A percentile compares a stretch with the other conserved stretches of the same genome.
Conservation (phyloP, 2,329 filamentous ascomycete species). For the Scedosporium aurantiacum region DNA sequence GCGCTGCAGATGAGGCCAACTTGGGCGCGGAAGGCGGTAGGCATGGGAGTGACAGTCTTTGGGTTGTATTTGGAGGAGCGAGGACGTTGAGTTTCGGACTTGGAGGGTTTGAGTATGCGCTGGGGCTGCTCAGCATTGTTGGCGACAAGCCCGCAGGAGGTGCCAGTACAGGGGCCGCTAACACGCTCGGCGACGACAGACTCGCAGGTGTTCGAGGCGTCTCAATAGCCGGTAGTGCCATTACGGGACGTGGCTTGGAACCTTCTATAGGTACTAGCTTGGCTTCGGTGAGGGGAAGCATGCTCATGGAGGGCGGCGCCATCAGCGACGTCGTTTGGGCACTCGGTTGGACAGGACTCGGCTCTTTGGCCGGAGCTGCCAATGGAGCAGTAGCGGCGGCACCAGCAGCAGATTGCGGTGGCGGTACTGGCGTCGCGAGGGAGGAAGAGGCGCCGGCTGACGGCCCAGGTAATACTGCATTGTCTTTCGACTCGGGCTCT, state of each 20-base stretch:
- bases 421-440: not conserved
- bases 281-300: not conserved
- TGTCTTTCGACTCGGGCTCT: not conserved
- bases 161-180: slow-evolving; percentile 26
- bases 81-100: slow-evolving; percentile 31
- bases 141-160: slow-evolving; percentile 21
- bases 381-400: not conserved
- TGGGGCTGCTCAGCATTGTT: slow-evolving; percentile 10
- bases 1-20: not conserved
- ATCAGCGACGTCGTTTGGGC: not conserved
- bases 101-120: slow-evolving; percentile 14
- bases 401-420: not conserved
- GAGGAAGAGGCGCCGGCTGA: not conserved
- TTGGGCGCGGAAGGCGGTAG: slow-evolving; percentile 17
- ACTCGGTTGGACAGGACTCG: not conserved
- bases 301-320: slow-evolving; percentile 7
- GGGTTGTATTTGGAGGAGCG: slow-evolving; percentile 31
- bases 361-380: not conserved
- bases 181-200: slow-evolving; percentile 17
- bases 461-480: not conserved
- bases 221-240: slow-evolving; percentile 5
- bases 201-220: slow-evolving; percentile 9
- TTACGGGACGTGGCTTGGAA: not conserved
- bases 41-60: slow-evolving; percentile 24
- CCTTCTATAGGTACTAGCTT: slow-evolving; percentile 3